Percentiles rank a stretch among this genome's conserved stretches.
phyloP scores from a whole-genome alignment of 1,139 yeast species.

The Nadsonia commutata region DNA sequence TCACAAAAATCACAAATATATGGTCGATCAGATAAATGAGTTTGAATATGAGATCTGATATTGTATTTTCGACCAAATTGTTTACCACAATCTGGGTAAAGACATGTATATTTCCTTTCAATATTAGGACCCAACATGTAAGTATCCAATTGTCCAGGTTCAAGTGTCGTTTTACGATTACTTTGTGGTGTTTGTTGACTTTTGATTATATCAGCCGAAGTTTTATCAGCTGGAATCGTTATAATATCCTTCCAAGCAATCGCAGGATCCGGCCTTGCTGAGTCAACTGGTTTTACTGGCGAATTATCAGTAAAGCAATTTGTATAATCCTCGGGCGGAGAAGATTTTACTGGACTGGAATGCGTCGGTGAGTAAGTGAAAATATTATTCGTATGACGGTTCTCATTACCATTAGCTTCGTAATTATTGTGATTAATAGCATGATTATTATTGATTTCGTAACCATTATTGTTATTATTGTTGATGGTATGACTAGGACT shows the following conservation, averaged over 20 bases:
- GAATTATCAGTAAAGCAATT: background rate
- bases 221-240: slow-evolving; percentile 21
- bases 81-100: slow-evolving; percentile 69
- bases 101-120: slow-evolving; percentile 51
- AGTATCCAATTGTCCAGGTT: slow-evolving; percentile 79
- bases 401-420: slow-evolving; percentile 1
- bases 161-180: slow-evolving; percentile 44
- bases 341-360: slow-evolving; percentile 14
- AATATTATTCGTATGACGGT: slow-evolving; percentile 5
- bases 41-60: slow-evolving; percentile 92
- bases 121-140: slow-evolving; percentile 73
- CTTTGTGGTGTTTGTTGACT: slow-evolving; percentile 15
- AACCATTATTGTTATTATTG: no score
- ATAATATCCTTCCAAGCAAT: slow-evolving; percentile 26
- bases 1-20: slow-evolving; percentile 43
- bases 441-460: no score
- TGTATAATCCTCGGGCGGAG: slow-evolving; percentile 7
- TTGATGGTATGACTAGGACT: no score
- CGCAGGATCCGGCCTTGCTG: slow-evolving; percentile 5
- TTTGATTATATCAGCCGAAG: slow-evolving; percentile 20
- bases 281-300: slow-evolving; percentile 1
- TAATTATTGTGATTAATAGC: background rate
- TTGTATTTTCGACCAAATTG: slow-evolving; percentile 79
- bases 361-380: background rate
- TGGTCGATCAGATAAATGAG: slow-evolving; percentile 91